Evolutionary conservation across 1,284 basidiomycete species (phyloP), one percentile per base, ranked within the genome.

Genomic region (Farysia itapuensis): DNA sequence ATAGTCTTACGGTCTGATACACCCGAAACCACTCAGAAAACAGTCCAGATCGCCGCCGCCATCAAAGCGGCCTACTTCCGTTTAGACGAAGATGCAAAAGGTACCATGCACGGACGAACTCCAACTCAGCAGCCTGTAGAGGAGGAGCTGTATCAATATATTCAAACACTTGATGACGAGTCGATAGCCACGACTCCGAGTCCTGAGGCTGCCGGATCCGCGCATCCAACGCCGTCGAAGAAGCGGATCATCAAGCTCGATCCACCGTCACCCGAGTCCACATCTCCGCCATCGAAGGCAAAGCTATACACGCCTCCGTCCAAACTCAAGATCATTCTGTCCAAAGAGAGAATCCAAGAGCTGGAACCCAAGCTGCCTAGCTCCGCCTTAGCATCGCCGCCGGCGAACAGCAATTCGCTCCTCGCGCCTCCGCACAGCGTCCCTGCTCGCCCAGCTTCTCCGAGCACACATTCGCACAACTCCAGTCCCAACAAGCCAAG

Each of bases 11-110:
- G 83, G 16, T 86, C 87, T 3, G 81, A 82, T 23, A 81, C 82
- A n/a, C 77, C 83, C 1, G 79, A 81, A 5, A 81, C 86, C 23
- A 87, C 89, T 4, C 82, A 86, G 2, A 89, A 88, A 67, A 87
- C 89, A 1, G 80, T 90, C 21, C 84, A 84, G 39, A 83, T 89
- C 0, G 87, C 89, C 0, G 87, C 89, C 61, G 84, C 88, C 70
- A 84, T 84, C 3, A 90, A 87, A 70, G 82, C 88, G 6, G 79
- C 85, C 39, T 81, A 86, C 39, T 80, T 89, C 66, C 23, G 63
- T 82, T 84, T 85, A 1, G 52, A 81, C 14, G 78, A 78, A 8
- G 81, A 83, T 25, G 64, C 52, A 20, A 66, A 66, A 35, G 63
- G 63, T 4, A 57, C 52, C 3, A 47, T 61, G 2, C 53, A 46